These are phyloP conservation scores for Xylariaceae sp. DNA, from an alignment of 2,329 filamentous ascomycete genomes.

Conservation along the genomic window DNA sequence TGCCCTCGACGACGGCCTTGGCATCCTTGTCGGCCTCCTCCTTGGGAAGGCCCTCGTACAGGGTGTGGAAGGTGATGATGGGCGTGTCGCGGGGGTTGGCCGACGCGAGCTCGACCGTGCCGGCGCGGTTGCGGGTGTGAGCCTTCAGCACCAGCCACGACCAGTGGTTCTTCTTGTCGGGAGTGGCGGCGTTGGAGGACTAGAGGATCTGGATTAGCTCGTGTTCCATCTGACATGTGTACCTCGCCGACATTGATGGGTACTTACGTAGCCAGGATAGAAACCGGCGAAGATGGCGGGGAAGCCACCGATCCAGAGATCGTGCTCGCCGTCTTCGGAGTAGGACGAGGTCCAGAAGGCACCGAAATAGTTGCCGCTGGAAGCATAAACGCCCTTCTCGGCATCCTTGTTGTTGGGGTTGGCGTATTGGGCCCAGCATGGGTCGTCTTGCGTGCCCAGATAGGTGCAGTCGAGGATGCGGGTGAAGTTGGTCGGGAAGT, in stretches of 20 bases:
- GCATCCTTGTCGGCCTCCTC: slow-evolving; percentile 43
- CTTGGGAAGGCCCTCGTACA: slow-evolving; percentile 39
- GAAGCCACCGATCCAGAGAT: slow-evolving; percentile 35
- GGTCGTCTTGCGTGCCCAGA: slow-evolving; percentile 28
- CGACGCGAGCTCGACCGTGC: slow-evolving; percentile 49
- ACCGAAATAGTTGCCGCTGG: slow-evolving; percentile 30
- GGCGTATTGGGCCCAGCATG: slow-evolving; percentile 25
- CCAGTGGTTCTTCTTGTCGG: slow-evolving; percentile 38
- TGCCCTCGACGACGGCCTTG: slow-evolving; percentile 50
- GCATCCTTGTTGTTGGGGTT: slow-evolving; percentile 12
- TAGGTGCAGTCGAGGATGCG: slow-evolving; percentile 14
- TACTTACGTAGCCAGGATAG: slow-evolving; percentile 30
- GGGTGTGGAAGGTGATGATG: slow-evolving; percentile 57
- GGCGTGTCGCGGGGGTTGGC: slow-evolving; percentile 59
- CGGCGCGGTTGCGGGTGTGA: slow-evolving; percentile 52
- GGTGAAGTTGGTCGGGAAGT: slow-evolving; percentile 21
- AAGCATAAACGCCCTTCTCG: slow-evolving; percentile 30
- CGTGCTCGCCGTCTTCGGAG: slow-evolving; percentile 24
- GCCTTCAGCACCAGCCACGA: slow-evolving; percentile 47
- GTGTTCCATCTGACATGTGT: no score
- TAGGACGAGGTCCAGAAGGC: slow-evolving; percentile 23
- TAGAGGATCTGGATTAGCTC: not conserved
- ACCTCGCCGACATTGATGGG: not conserved
- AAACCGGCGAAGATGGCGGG: slow-evolving; percentile 36
- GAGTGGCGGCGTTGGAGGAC: slow-evolving; percentile 24